phyloP scores from a whole-genome alignment of 2,329 filamentous ascomycete genomes.

The Leptosphaerulina australis region DNA sequence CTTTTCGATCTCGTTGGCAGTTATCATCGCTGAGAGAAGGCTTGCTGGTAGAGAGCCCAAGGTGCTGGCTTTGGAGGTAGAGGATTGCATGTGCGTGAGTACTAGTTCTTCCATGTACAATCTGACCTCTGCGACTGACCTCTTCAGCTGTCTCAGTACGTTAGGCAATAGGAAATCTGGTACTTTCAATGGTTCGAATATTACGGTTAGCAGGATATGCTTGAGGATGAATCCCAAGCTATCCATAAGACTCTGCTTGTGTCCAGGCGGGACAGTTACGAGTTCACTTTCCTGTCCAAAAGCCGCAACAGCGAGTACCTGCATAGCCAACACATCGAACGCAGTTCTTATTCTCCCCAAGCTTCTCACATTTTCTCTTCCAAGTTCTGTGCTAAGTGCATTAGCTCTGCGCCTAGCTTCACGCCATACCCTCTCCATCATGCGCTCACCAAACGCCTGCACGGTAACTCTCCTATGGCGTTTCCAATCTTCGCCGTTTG shows the following conservation, averaged over 20 bases:
- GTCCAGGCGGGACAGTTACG: constrained; percentile 12
- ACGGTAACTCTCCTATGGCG: constrained; percentile 29
- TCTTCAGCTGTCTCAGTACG: constrained; percentile 17
- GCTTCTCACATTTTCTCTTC: constrained; percentile 1
- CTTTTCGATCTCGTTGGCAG: constrained; percentile 27
- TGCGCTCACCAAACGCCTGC: constrained; percentile 25
- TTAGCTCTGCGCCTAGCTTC: constrained; percentile 14
- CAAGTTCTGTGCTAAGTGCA: constrained; percentile 3
- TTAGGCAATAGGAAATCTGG: constrained; percentile 23
- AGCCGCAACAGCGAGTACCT: constrained; percentile 21
- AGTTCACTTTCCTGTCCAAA: constrained; percentile 23
- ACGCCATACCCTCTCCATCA: constrained; percentile 21
- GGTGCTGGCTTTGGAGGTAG: constrained; percentile 4
- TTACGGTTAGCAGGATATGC: constrained; percentile 21
- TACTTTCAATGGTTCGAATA: constrained; percentile 22
- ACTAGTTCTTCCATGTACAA: constrained; percentile 29
- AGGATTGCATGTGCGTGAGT: constrained; percentile 19
- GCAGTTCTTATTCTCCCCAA: constrained; percentile 9
- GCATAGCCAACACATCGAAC: constrained; percentile 27
- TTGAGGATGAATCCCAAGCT: constrained; percentile 24
- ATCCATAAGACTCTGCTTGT: constrained; percentile 25
- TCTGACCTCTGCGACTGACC: constrained; percentile 19
- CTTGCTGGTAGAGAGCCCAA: constrained; percentile 24
- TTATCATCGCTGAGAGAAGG: constrained; percentile 27
- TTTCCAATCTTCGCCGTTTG: constrained; percentile 29